Percentiles rank a stretch among this genome's conserved stretches.
Conservation (phyloP, 176 grass and related monocot genomes). For the Saccharum spontaneum region DNA sequence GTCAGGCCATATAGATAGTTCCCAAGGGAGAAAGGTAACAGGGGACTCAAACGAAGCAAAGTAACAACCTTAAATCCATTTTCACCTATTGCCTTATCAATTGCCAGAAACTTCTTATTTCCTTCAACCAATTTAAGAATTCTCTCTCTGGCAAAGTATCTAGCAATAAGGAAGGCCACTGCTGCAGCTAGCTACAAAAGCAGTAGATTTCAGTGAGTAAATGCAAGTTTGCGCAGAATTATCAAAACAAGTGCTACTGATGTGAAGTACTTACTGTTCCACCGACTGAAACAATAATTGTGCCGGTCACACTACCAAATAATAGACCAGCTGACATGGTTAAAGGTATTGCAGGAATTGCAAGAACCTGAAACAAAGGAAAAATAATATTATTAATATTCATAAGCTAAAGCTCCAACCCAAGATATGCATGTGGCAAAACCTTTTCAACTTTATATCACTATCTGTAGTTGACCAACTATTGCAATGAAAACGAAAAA, state of each 20-base stretch:
- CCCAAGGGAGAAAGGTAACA: slow-evolving; percentile 93
- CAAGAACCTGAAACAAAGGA: slow-evolving; percentile 69
- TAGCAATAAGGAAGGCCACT: slow-evolving; percentile 92
- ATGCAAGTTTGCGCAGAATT: background rate
- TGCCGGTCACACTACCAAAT: slow-evolving; percentile 85
- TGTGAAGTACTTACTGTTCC: slow-evolving; percentile 76
- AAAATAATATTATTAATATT: background rate
- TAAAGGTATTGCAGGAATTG: slow-evolving; percentile 96
- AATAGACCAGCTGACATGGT: slow-evolving; percentile 95
- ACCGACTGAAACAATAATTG: slow-evolving; percentile 90
- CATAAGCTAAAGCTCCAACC: slow-evolving; percentile 7
- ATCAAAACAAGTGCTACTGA: slow-evolving; percentile 3
- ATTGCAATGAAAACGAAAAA: slow-evolving; percentile 5
- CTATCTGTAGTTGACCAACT: background rate
- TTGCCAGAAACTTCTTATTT: slow-evolving; percentile 97
- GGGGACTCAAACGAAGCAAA: slow-evolving; percentile 90
- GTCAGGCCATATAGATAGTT: slow-evolving; percentile 98
- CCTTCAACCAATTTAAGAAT: slow-evolving; percentile 98
- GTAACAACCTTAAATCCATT: slow-evolving; percentile 98
- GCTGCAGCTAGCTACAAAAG: slow-evolving; percentile 78
- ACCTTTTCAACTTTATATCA: background rate
- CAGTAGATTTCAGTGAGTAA: slow-evolving; percentile 39
- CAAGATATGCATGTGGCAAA: slow-evolving; percentile 8
- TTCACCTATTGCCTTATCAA: slow-evolving; percentile 98
- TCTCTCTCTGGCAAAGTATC: slow-evolving; percentile 95